Conservation (phyloP, 345 rosid species). For the Bruguiera gymnorhiza region DNA sequence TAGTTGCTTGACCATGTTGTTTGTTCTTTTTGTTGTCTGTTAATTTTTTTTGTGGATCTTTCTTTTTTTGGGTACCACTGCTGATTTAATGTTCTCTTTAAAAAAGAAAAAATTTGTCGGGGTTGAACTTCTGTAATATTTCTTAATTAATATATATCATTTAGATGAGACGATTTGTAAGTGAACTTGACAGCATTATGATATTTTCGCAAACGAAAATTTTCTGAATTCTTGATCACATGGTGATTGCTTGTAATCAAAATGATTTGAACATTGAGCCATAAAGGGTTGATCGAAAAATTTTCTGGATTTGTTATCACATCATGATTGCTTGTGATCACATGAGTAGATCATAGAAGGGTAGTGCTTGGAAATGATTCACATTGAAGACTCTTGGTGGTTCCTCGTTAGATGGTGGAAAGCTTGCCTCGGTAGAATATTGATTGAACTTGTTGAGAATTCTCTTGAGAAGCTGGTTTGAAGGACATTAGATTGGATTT, state of each 20-base stretch:
- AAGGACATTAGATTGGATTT: background rate
- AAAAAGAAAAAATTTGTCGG: background rate
- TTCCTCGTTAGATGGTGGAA: background rate
- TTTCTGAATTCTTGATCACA: background rate
- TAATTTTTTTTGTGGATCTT: constrained; percentile 7
- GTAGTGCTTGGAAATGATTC: background rate
- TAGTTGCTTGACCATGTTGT: constrained; percentile 10
- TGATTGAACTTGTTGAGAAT: constrained; percentile 2
- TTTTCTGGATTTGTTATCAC: too few relatives aligned
- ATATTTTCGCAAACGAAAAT: background rate
- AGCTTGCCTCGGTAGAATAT: background rate
- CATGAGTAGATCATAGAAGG: background rate
- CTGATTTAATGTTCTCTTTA: background rate
- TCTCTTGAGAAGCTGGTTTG: background rate
- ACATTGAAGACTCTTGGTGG: background rate
- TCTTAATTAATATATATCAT: background rate
- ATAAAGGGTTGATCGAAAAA: too few relatives aligned
- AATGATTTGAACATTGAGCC: constrained; percentile 1
- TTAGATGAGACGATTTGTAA: background rate
- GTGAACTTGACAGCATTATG: background rate
- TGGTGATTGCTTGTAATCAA: constrained; percentile 12
- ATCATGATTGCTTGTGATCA: too few relatives aligned
- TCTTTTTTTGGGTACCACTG: background rate
- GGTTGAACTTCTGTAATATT: constrained; percentile 4
- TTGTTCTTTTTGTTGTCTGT: constrained; percentile 14